Evolutionary conservation across 2,329 filamentous ascomycete genomes (phyloP), one percentile per base, ranked within the genome.

Genomic region (Aspergillus udagawae): DNA sequence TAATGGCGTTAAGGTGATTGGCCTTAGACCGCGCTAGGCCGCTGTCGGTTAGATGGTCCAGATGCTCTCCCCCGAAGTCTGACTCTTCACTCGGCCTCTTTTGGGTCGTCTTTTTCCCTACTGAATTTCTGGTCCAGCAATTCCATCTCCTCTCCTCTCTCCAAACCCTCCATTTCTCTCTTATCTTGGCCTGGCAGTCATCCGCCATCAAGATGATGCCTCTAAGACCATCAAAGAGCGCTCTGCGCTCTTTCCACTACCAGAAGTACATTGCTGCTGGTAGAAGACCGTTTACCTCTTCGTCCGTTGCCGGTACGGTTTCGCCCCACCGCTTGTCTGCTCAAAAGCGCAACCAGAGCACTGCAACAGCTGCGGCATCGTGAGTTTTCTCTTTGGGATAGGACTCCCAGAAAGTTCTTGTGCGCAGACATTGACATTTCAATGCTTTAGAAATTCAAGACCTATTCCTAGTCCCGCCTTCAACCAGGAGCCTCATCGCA

Each of bases 381-480:
- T 88, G 79, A 72, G 85, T 80, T 7, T 38, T 28, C 42, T 32
- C 23, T 53, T 51, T 48, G 9, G 47, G 52, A 10, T 51, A 45
- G 45, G 32, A 50, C n/a, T 20, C 17, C n/a, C 4, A 21, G 29
- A 51, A 54, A 25, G 9, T 32, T 5, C n/a, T 48, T 60, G 51
- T 64, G 59, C 63, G 67, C 60, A 52, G 42, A 23, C 4, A 20
- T 58, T 58, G 42, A 27, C 4, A n/a, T 58, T 57, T 57, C 51
- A 53, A 41, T 54, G 32, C 28, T 58, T 44, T 67, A 86, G 83
- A 63, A 78, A 82, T 65, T 71, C 78, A 44, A 82, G 88, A 73
- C 79, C 84, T 59, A 77, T 77, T 35, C 87, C 89, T 7, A 86
- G 85, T 68, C 83, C 87, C 53, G 80, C 84, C 14, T 82, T 82